Percentiles rank a stretch among this genome's conserved stretches.
phyloP scores from a whole-genome alignment of 257 asterid genomes.

The Henckelia pumila region DNA sequence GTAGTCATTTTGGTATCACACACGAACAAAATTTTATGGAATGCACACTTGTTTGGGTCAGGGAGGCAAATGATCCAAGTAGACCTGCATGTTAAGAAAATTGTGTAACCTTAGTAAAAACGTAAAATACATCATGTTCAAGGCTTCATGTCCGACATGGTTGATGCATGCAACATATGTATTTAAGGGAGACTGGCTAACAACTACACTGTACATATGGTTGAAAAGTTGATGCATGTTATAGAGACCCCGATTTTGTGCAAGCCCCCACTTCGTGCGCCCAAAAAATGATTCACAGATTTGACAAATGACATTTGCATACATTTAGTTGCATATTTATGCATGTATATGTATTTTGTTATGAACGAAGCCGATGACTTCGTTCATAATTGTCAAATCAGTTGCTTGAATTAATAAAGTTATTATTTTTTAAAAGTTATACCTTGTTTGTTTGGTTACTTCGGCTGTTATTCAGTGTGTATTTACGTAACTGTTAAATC shows the following conservation, averaged over 20 bases:
- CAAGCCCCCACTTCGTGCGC: not conserved
- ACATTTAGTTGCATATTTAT: not conserved
- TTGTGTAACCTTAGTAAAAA: not conserved
- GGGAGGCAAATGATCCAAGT: not conserved
- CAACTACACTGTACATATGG: not conserved
- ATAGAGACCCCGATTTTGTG: not conserved
- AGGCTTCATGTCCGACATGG: not conserved
- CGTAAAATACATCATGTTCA: not conserved
- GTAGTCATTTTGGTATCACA: not conserved
- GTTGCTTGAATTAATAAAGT: not conserved
- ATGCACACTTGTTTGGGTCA: not conserved
- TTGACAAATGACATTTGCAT: not conserved
- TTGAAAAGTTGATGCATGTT: not conserved
- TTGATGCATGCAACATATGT: not conserved
- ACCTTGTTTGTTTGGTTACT: constrained; percentile 10
- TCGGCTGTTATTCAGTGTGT: constrained; percentile 7
- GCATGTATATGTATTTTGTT: not conserved
- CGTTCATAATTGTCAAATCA: not conserved
- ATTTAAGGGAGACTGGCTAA: not conserved
- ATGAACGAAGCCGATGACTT: not conserved
- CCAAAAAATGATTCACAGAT: not conserved
- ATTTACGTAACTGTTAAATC: constrained; percentile 21
- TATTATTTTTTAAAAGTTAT: not conserved
- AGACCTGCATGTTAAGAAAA: not conserved
- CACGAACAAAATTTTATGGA: not conserved